These are phyloP conservation scores for Bipolaris zeicola DNA, from an alignment of 2,329 filamentous ascomycete genomes.

Conservation along the genomic window DNA sequence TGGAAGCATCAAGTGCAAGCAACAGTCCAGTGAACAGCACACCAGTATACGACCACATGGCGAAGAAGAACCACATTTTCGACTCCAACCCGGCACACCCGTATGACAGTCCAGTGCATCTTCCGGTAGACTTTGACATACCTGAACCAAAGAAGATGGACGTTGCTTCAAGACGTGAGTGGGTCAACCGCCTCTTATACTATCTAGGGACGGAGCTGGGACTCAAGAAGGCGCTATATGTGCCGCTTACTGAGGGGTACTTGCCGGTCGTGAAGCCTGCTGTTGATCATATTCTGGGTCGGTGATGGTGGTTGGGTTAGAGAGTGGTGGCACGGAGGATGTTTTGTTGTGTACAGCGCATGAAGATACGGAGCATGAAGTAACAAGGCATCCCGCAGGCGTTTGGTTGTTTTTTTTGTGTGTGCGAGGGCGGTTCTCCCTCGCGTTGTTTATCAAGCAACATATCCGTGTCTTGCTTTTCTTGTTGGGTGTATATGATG, in stretches of 20 bases:
- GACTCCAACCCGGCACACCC: constrained; percentile 28
- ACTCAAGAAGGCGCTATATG: constrained; percentile 36
- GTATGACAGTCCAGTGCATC: constrained; percentile 19
- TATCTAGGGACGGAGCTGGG: constrained; percentile 33
- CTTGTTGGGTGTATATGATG: not conserved
- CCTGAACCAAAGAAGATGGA: constrained; percentile 26
- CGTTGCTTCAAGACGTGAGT: constrained; percentile 28
- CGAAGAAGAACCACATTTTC: constrained; percentile 24
- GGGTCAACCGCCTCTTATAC: constrained; percentile 35
- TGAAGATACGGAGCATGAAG: not conserved
- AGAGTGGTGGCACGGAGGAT: not conserved
- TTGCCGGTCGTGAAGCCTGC: constrained; percentile 19
- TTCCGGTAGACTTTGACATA: constrained; percentile 14
- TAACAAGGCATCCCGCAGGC: constrained; percentile 4
- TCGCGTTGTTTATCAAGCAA: not conserved
- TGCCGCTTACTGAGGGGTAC: constrained; percentile 29
- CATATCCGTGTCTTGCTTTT: not conserved
- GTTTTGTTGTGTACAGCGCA: not conserved
- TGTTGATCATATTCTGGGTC: constrained; percentile 22
- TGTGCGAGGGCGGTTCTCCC: not conserved
- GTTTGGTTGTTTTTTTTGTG: not conserved
- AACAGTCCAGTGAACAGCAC: constrained; percentile 4
- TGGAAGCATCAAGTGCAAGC: not conserved
- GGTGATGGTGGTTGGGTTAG: not conserved
- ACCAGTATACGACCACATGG: not conserved